These are phyloP conservation scores for Elaphomyces granulatus DNA, from an alignment of 495 filamentous ascomycete species.

Conservation along the genomic window DNA sequence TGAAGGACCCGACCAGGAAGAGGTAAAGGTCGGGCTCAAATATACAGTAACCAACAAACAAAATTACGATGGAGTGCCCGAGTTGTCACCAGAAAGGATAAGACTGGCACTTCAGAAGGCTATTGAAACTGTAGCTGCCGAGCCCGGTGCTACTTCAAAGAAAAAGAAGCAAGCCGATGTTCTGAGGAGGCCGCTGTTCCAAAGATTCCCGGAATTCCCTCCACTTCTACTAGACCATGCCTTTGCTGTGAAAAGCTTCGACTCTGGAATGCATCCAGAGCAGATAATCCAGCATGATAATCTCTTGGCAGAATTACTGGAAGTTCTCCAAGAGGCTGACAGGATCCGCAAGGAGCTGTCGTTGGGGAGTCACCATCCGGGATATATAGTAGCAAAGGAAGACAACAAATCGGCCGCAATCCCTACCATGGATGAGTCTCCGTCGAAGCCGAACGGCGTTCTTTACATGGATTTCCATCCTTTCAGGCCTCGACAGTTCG, in stretches of 20 bases:
- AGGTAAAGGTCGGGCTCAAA: slow-evolving; percentile 54
- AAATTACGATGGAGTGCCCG: slow-evolving; percentile 60
- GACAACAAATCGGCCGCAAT: slow-evolving; percentile 18
- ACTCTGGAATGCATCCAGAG: slow-evolving; percentile 47
- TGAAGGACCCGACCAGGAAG: slow-evolving; percentile 54
- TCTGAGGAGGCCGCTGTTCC: slow-evolving; percentile 62
- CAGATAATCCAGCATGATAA: slow-evolving; percentile 51
- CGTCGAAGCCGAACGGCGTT: slow-evolving; percentile 32
- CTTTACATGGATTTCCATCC: slow-evolving; percentile 95
- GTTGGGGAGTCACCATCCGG: slow-evolving; percentile 26
- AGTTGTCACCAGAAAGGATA: slow-evolving; percentile 57
- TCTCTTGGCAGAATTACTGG: slow-evolving; percentile 48
- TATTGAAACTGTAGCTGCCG: slow-evolving; percentile 37
- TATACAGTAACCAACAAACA: slow-evolving; percentile 75
- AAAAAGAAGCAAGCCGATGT: slow-evolving; percentile 63
- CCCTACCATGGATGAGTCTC: slow-evolving; percentile 15
- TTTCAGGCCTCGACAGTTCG: slow-evolving; percentile 75
- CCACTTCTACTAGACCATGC: slow-evolving; percentile 79
- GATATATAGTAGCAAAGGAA: slow-evolving; percentile 81
- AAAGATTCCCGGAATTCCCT: slow-evolving; percentile 73
- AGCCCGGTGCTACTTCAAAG: slow-evolving; percentile 37
- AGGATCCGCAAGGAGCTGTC: slow-evolving; percentile 31
- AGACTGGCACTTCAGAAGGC: slow-evolving; percentile 52
- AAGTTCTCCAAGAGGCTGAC: slow-evolving; percentile 49
- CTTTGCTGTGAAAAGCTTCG: slow-evolving; percentile 51